A percentile compares a stretch with the other conserved stretches of the same genome.
phyloP scores from a whole-genome alignment of 495 filamentous ascomycete species.

The Podospora appendiculata region DNA sequence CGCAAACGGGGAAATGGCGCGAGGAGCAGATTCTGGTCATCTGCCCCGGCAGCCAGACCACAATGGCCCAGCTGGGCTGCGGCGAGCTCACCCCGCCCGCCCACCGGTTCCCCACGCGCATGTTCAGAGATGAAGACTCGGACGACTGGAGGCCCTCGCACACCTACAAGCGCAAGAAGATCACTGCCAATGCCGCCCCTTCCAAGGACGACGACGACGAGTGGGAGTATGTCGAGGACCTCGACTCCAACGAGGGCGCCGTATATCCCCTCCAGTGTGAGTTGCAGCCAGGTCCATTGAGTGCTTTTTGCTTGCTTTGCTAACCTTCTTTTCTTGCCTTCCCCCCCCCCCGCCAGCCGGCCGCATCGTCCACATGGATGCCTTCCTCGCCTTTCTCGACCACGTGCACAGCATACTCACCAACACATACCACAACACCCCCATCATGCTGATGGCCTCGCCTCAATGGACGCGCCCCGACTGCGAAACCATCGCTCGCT shows the following conservation, averaged over 20 bases:
- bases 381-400: slow-evolving; percentile 82
- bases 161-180: slow-evolving; percentile 62
- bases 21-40: slow-evolving; percentile 62
- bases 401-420: slow-evolving; percentile 83
- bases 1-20: slow-evolving; percentile 41
- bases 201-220: slow-evolving; percentile 25
- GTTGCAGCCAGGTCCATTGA: not conserved
- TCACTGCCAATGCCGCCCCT: slow-evolving; percentile 10
- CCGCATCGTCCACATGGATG: slow-evolving; percentile 79
- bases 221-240: slow-evolving; percentile 74
- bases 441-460: slow-evolving; percentile 78
- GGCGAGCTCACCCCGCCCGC: slow-evolving; percentile 85
- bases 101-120: slow-evolving; percentile 76
- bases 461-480: slow-evolving; percentile 81
- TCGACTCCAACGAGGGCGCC: slow-evolving; percentile 77
- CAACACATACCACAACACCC: slow-evolving; percentile 82
- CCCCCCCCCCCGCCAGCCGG: slow-evolving; percentile 40
- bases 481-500: slow-evolving; percentile 75
- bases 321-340: not conserved
- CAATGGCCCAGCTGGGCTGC: slow-evolving; percentile 87
- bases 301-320: not conserved
- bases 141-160: slow-evolving; percentile 80
- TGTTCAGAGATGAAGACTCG: slow-evolving; percentile 77
- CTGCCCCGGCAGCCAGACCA: slow-evolving; percentile 88
- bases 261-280: slow-evolving; percentile 69